Evolutionary conservation across 2,329 filamentous ascomycete species (phyloP), one percentile per base, ranked within the genome.

Genomic region (Fusarium denticulatum): DNA sequence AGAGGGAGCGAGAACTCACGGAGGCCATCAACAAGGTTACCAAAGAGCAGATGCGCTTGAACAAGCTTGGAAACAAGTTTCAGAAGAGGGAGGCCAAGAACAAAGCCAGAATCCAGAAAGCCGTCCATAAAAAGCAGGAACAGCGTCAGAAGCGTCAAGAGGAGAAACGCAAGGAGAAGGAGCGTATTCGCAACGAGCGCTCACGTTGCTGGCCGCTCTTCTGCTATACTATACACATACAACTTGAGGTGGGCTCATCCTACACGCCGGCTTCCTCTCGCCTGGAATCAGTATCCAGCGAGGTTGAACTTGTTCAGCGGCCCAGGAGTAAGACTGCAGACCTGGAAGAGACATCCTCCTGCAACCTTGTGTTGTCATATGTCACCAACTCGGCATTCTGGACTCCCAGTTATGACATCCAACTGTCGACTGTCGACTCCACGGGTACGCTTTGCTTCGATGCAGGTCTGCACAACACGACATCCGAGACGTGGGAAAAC

Each of bases 401-500:
- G 90, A 81, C 82, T 1, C 89, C 90, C 6, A 88, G 85, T 62
- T 92, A 92, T 78, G 89, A 92, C 73, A 80, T 92, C 43, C 86
- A 86, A 58, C 84, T 93, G n/a, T 88, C 85, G 18, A 90, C 90
- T 4, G 85, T 86, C 0, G 83, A 80, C 26, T 86, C 85, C 55
- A 85, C 86, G 1, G 89, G 85, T 4, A 81, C 81, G 9, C 83
- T 92, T 20, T 87, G 86, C 74, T 93, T 92, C 77, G 88, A 91
- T 61, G 90, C 90, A 4, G 86, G 88, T 71, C 86, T 92, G 59
- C 86, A 85, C 64, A 93, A 93, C 80, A 83, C 83, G 57, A 91
- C 89, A 0, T 89, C 88, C 0, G 91, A 93, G 81, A 88, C 86
- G 1, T 93, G 91, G 91, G 83, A 82, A 36, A 86, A 88, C 79